Base-by-base conservation (phyloP, 345 rosid species). In the Microthlaspi erraticum region DNA sequence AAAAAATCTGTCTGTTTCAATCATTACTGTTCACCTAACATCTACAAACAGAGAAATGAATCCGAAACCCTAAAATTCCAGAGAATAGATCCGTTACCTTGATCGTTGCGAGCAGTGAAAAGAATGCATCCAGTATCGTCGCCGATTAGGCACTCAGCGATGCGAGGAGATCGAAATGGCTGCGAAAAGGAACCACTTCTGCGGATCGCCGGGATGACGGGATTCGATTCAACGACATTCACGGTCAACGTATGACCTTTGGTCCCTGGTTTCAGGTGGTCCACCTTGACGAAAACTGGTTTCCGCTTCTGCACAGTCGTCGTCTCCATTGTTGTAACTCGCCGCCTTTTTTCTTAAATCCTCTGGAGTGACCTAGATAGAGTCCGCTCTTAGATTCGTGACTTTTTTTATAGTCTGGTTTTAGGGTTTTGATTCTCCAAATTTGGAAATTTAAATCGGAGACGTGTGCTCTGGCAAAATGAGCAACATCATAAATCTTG, bases 31-130 rank as follows among this genome's bases (percentile, higher is more conserved):
- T 11, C 44, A 48, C 14, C 4, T 17, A 17, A 9, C 44, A 34
- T 2, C 17, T 17, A 58, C 3, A 38, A 58, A 19, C 33, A 58
- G 46, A 58, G 32, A 3, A 19, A 57, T 17, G 29, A 34, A 2
- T 26, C 29, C 29, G 29, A 26, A 26, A 26, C 29, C 29, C 29
- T 26, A 26, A 26, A 26, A 26, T 5, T 26, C 4, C 5, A 2
- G 29, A 2, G 29, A 2, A 52, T 6, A 16, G 32, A 41, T 68
- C 31, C 0, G 14, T 60, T 11, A 83, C 87, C 89, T 83, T 87
- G 89, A 50, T 83, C 89, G 68, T 83, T 83, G 32, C 89, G 89
- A 50, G 89, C 92, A 12, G 92, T 87, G 86, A 85, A 87, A 54
- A 85, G 77, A 42, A 87, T 83, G 53, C 78, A 75, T 50, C 81